Base-by-base conservation (phyloP, 2,329 filamentous ascomycete species). In the Arachnomyces sp. region DNA sequence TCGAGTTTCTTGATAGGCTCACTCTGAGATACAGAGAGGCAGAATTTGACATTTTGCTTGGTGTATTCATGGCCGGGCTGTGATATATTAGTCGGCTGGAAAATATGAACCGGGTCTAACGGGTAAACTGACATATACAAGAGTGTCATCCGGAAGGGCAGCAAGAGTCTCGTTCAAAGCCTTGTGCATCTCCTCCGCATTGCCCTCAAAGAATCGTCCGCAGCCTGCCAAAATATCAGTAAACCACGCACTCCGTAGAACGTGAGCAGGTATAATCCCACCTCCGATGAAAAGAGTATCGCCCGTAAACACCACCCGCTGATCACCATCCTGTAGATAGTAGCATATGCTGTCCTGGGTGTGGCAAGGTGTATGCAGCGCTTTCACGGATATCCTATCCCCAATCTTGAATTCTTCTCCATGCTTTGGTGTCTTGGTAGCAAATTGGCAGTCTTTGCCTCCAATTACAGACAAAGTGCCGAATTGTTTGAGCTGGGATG, bases 321-420 rank as follows among this genome's bases (percentile, higher is more conserved):
- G 35, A 9, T 63, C 50, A 7, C 79, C 81, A 56, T 98, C 90
- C 64, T 94, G 78, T 70, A 92, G 80, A 52, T 81, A 86, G 70
- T 81, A 98, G 72, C 92, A 98, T 59, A 98, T 94, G 63, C 89
- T 95, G 67, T 98, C 92, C 67, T 95, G 89, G 1, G 92, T 98
- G 61, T 98, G 92, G 63, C 92, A 98, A 2, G 92, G 92, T 9
- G 92, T 98, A 65, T 96, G 84, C n/a, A 96, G 70, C 16, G 85
- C 84, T 58, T 77, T 90, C 42, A 95, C 82, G 11, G 76, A 74
- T 61, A 98, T 92, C 50, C 75, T 74, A 31, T 77, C 71, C 41
- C 92, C 92, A 46, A 98, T 78, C 47, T 77, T 82, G 71, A 95
- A 94, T 2, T 72, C 77, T 49, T 86, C 78, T 30, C 81, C 79